A percentile compares a stretch with the other conserved stretches of the same genome.
Evolutionary conservation across 225 moss, liverwort and hornwort species (phyloP).

Genomic region (Lunularia cruciata): DNA sequence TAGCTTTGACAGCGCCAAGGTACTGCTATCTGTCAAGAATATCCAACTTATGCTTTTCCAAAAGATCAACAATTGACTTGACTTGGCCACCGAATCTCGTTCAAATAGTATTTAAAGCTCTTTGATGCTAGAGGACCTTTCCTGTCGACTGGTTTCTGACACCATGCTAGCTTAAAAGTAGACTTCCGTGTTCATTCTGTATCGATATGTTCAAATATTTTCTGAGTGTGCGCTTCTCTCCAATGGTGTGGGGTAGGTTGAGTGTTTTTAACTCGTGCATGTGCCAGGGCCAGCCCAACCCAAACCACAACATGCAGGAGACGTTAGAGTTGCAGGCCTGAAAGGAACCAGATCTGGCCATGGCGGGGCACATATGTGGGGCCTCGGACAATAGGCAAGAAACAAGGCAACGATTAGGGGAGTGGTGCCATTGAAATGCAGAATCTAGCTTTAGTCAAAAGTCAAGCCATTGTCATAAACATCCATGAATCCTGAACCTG

Average conservation of each 20-base stretch:
- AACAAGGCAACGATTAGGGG: background rate
- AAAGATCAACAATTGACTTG: constrained; percentile 7
- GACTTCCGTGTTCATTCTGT: constrained; percentile 2
- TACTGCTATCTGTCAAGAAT: constrained; percentile 8
- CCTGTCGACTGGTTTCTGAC: background rate
- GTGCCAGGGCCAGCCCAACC: background rate
- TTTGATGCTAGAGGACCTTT: background rate
- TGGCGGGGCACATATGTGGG: background rate
- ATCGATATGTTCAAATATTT: constrained; percentile 3
- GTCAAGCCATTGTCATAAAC: constrained; percentile 7
- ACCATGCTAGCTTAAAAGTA: background rate
- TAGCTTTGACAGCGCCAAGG: constrained; percentile 7
- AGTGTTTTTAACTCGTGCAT: constrained; percentile 14
- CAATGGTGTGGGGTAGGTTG: too few relatives aligned
- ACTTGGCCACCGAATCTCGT: background rate
- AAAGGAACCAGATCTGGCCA: background rate
- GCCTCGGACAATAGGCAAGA: background rate
- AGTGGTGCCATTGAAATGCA: background rate
- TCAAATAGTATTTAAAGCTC: constrained; percentile 10
- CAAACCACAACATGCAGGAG: background rate
- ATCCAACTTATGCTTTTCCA: constrained; percentile 3
- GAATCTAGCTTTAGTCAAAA: constrained; percentile 8
- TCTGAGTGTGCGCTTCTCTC: too few relatives aligned
- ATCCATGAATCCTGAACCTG: constrained; percentile 4
- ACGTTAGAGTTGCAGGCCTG: background rate